Evolutionary conservation across 2,329 filamentous ascomycete genomes (phyloP).

Genomic region (Aspergillus fischeri): DNA sequence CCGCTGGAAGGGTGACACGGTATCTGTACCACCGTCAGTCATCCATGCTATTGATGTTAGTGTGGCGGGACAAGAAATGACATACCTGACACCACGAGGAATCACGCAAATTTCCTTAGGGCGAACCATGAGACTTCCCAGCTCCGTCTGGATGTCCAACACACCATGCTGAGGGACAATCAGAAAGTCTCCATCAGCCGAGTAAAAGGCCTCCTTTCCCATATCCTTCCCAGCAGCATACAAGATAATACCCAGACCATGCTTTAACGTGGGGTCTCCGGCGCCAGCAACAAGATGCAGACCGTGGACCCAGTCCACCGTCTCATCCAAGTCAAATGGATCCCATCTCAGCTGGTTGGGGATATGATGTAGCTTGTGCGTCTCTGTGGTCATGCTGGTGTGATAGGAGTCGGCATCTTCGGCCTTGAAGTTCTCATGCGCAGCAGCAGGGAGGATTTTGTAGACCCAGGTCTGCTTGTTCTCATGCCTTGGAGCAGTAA

Average conservation of each 20-base stretch:
- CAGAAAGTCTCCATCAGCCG: constrained; percentile 73
- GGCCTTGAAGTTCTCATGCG: constrained; percentile 50
- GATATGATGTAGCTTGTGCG: constrained; percentile 63
- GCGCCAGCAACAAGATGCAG: constrained; percentile 72
- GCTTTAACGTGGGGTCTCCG: constrained; percentile 74
- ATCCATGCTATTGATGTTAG: background rate
- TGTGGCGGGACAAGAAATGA: background rate
- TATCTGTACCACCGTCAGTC: constrained; percentile 42
- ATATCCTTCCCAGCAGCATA: constrained; percentile 77
- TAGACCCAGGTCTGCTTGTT: constrained; percentile 73
- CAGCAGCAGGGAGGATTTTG: constrained; percentile 61
- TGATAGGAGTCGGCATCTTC: constrained; percentile 46
- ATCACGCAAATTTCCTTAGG: constrained; percentile 76
- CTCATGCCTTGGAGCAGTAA: constrained; percentile 64
- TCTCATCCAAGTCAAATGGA: constrained; percentile 68
- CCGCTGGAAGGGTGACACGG: constrained; percentile 61
- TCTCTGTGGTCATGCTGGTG: constrained; percentile 37
- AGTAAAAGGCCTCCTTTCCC: constrained; percentile 76
- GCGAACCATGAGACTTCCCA: constrained; percentile 69
- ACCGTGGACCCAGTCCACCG: constrained; percentile 64
- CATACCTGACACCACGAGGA: constrained; percentile 62
- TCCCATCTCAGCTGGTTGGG: constrained; percentile 81
- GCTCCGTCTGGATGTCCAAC: constrained; percentile 72
- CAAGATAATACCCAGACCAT: constrained; percentile 73
- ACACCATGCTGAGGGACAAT: constrained; percentile 71